Evolutionary conservation across 306 rosid genomes (phyloP), one percentile per base, ranked within the genome.

Genomic region (Vigna radiata): DNA sequence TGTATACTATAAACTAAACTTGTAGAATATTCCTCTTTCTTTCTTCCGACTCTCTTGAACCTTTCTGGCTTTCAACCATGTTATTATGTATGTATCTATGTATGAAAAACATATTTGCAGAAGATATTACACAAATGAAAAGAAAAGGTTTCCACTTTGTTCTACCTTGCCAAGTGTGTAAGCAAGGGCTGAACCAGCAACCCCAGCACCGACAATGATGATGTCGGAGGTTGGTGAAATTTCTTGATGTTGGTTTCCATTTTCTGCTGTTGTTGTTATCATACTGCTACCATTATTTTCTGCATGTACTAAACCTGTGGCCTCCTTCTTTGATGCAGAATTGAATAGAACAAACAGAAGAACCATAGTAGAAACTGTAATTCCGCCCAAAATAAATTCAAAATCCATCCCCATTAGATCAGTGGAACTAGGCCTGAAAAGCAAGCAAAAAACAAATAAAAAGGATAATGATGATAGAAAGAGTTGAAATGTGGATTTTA

Each of bases 181-280:
- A 86, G 98, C 96, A 63, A 94, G 97, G 78, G 98, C 98, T 6
- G 97, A 89, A 41, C 98, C 98, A 39, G 97, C 96, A 73, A 94
- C 98, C 1, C 97, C 98, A 19, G 98, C 98, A 46, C 98, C 97
- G 5, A 94, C 97, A 64, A 91, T 81, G 81, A 94, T 79, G 49
- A 94, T 83, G 39, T 91, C 96, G 0, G 83, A 31, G 0, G 50
- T 19, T 21, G 47, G 81, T 1, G 12, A 70, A 29, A 77, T 65
- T 29, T 77, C 76, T 15, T 72, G 64, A 31, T 29, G 48, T 7
- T 19, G 75, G 47, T 23, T 61, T 41, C 80, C 82, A 79, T 80
- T 82, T 73, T 73, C 29, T 54, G 29, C 60, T 63, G 76, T 58
- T 8, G 39, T 21, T 69, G 55, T 56, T 2, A 25, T 64, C 56